These are phyloP conservation scores for Malassezia nana DNA, from an alignment of 1,284 basidiomycete species.

Conservation along the genomic window DNA sequence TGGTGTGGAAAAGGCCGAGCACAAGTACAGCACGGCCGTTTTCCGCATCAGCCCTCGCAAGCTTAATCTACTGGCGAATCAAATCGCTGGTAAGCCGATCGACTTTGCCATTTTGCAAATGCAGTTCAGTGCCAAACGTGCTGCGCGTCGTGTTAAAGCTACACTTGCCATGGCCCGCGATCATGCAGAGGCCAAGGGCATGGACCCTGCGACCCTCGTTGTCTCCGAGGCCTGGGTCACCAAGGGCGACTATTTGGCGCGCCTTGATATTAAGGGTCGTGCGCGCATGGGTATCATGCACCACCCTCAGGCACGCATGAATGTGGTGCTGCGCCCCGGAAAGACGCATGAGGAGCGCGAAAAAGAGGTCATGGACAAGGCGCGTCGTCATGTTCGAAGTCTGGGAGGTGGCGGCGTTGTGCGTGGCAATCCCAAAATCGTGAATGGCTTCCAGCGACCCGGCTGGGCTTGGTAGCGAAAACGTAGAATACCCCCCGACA, in stretches of 20 bases:
- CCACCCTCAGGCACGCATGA: conserved; percentile 67
- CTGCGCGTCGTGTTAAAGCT: conserved; percentile 71
- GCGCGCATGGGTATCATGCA: conserved; percentile 68
- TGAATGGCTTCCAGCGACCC: conserved; percentile 40
- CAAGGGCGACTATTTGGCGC: conserved; percentile 64
- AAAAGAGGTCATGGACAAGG: conserved; percentile 58
- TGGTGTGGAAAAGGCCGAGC: conserved; percentile 52
- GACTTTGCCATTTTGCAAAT: conserved; percentile 93
- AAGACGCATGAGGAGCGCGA: conserved; percentile 65
- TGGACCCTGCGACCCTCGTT: conserved; percentile 65
- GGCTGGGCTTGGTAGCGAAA: conserved; percentile 38
- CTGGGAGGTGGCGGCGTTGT: conserved; percentile 55
- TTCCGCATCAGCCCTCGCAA: conserved; percentile 92
- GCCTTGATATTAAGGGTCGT: conserved; percentile 76
- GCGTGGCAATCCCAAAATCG: conserved; percentile 25
- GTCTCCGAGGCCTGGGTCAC: conserved; percentile 87
- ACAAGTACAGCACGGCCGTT: conserved; percentile 77
- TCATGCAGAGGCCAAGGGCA: conserved; percentile 72
- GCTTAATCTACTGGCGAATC: conserved; percentile 72
- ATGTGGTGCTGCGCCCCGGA: conserved; percentile 72
- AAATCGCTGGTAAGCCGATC: conserved; percentile 57
- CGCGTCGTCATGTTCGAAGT: conserved; percentile 65
- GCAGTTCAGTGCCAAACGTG: conserved; percentile 84
- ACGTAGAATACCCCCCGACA: neutral
- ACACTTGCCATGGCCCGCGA: conserved; percentile 78